Evolutionary conservation across 768 basidiomycete species (phyloP).

Genomic region (Pisolithus microcarpus): DNA sequence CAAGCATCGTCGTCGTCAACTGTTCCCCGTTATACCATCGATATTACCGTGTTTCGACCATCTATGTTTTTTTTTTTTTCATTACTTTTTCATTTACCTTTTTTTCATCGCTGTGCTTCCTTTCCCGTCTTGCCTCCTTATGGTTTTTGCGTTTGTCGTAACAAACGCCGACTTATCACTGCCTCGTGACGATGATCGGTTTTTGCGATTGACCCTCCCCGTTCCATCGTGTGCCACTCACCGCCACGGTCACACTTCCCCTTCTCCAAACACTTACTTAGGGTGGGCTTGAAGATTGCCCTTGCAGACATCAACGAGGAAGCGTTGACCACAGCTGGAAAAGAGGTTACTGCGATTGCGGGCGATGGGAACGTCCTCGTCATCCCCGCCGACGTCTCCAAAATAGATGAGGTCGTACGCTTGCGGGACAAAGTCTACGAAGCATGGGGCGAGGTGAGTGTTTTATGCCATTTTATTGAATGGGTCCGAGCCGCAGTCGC

Average conservation of each 20-base stretch:
- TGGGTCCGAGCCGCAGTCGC: constrained; percentile 3
- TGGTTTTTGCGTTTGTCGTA: neutral
- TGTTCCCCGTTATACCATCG: constrained; percentile 3
- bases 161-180: neutral
- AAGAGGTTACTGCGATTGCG: constrained; percentile 43
- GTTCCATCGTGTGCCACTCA: neutral
- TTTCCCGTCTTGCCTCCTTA: neutral
- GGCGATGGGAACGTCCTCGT: constrained; percentile 65
- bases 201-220: constrained; percentile 1
- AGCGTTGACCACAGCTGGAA: constrained; percentile 42
- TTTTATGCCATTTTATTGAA: constrained; percentile 21
- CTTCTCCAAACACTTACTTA: constrained; percentile 22
- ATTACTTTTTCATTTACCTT: neutral
- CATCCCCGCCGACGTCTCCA: constrained; percentile 70
- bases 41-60: neutral
- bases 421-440: constrained; percentile 78
- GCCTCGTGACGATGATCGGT: neutral
- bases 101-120: neutral
- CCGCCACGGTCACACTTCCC: neutral
- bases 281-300: constrained; percentile 67
- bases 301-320: constrained; percentile 62
- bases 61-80: neutral
- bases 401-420: constrained; percentile 58
- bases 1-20: constrained; percentile 7
- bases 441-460: constrained; percentile 82